These are phyloP conservation scores for Allantophomopsis cytisporea DNA, from an alignment of 2,329 filamentous ascomycete genomes.

Conservation along the genomic window DNA sequence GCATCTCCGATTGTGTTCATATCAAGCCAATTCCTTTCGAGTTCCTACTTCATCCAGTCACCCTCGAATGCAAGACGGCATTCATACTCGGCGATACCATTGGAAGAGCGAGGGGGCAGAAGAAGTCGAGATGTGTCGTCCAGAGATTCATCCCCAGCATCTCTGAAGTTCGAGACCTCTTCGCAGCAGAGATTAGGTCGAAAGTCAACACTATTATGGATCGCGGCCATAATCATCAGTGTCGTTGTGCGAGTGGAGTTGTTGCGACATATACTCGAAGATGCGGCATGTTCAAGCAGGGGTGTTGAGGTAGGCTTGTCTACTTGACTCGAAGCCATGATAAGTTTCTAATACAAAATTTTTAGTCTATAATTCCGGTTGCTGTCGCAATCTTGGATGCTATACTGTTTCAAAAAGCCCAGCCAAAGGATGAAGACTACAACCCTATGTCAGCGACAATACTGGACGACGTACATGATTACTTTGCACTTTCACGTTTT, in stretches of 20 bases:
- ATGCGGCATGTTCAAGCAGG: not conserved
- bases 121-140: not conserved
- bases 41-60: not conserved
- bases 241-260: slow-evolving; percentile 1
- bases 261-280: slow-evolving; percentile 1
- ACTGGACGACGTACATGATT: slow-evolving; percentile 3
- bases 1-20: not conserved
- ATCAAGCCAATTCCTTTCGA: not conserved
- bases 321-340: no score
- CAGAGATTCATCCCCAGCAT: not conserved
- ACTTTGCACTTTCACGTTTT: slow-evolving; percentile 1
- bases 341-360: not conserved
- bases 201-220: no score
- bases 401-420: not conserved
- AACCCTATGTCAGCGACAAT: slow-evolving; percentile 3
- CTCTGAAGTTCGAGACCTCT: not conserved
- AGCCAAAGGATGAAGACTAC: slow-evolving; percentile 1
- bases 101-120: slow-evolving; percentile 2
- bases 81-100: slow-evolving; percentile 1
- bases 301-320: slow-evolving; percentile 2
- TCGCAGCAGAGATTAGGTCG: no score
- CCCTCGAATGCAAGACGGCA: not conserved
- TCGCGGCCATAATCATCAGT: not conserved
- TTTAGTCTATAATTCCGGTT: slow-evolving; percentile 1
- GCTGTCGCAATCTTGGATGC: slow-evolving; percentile 3